Percentiles rank a stretch among this genome's conserved stretches.
phyloP scores from a whole-genome alignment of 2,329 filamentous ascomycete species.

The Nannizzia gypsea region DNA sequence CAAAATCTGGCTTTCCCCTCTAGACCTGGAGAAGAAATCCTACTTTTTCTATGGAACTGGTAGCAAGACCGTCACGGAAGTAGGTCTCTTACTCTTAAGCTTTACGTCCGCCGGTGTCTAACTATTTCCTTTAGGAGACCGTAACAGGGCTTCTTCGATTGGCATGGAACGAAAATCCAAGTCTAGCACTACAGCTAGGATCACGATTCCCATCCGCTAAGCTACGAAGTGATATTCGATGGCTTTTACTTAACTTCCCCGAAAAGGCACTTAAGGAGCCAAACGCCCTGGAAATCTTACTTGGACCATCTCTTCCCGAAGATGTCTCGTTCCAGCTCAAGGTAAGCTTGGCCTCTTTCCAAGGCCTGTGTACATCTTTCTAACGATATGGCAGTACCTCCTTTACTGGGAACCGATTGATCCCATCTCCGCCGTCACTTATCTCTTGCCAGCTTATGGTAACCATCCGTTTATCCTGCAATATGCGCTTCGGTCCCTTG shows the following conservation, averaged over 20 bases:
- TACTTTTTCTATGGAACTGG: constrained; percentile 37
- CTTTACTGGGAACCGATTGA: constrained; percentile 89
- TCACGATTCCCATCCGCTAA: constrained; percentile 66
- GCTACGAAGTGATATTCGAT: constrained; percentile 64
- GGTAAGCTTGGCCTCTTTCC: constrained; percentile 37
- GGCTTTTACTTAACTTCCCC: constrained; percentile 68
- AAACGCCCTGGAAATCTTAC: constrained; percentile 68
- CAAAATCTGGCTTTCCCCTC: constrained; percentile 77
- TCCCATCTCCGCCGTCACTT: constrained; percentile 82
- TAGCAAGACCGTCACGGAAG: constrained; percentile 11
- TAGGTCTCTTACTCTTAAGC: neutral
- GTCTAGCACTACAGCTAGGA: constrained; percentile 74
- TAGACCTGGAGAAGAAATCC: constrained; percentile 52
- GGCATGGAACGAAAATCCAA: constrained; percentile 77
- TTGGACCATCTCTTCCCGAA: constrained; percentile 61
- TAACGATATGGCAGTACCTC: constrained; percentile 50
- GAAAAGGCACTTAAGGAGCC: constrained; percentile 71
- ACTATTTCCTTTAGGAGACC: constrained; percentile 19
- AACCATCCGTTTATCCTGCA: constrained; percentile 91
- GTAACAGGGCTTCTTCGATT: constrained; percentile 58
- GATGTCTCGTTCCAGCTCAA: constrained; percentile 80
- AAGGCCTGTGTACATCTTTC: neutral
- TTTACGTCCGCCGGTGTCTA: neutral
- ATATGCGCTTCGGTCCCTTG: constrained; percentile 89
- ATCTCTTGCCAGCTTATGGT: constrained; percentile 81